A percentile compares a stretch with the other conserved stretches of the same genome.
These are phyloP conservation scores for Arabidopsis lyrata DNA, from an alignment of 441 rosid species.

Conservation along the genomic window DNA sequence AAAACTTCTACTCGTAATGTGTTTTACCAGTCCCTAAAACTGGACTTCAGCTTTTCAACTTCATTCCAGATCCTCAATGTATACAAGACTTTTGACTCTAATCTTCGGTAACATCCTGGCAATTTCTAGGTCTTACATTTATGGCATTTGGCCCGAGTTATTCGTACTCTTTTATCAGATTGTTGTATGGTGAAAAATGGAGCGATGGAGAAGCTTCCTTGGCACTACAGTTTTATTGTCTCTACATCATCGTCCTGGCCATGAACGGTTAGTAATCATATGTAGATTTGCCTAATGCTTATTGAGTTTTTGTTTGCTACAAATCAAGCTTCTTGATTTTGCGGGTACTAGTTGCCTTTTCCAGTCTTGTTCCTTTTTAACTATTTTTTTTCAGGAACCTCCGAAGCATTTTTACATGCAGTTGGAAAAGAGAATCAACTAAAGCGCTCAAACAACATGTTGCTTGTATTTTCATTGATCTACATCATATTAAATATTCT, in stretches of 20 bases:
- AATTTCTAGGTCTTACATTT: slow-evolving; percentile 70
- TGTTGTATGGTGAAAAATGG: slow-evolving; percentile 89
- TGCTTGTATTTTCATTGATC: slow-evolving; percentile 74
- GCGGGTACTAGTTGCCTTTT: neutral
- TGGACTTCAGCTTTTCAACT: neutral
- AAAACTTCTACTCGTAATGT: neutral
- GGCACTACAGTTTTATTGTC: slow-evolving; percentile 81
- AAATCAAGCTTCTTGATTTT: neutral
- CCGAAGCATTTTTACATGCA: slow-evolving; percentile 94
- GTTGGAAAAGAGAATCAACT: slow-evolving; percentile 83
- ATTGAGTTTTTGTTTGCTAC: too few relatives aligned
- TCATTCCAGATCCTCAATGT: neutral
- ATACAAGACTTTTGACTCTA: slow-evolving; percentile 16
- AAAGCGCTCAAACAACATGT: slow-evolving; percentile 72
- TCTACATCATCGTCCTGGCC: slow-evolving; percentile 83
- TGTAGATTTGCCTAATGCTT: neutral
- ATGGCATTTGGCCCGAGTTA: slow-evolving; percentile 97
- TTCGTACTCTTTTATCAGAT: slow-evolving; percentile 86
- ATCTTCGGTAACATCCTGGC: neutral
- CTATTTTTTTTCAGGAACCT: slow-evolving; percentile 67
- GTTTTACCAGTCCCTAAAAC: neutral
- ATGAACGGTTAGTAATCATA: slow-evolving; percentile 75
- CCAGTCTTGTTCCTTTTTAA: neutral
- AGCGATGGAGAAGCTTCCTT: slow-evolving; percentile 92
- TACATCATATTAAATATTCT: slow-evolving; percentile 64